Base-by-base conservation (phyloP, 192 early-diverging fungal species). In the Coemansia sp. region DNA sequence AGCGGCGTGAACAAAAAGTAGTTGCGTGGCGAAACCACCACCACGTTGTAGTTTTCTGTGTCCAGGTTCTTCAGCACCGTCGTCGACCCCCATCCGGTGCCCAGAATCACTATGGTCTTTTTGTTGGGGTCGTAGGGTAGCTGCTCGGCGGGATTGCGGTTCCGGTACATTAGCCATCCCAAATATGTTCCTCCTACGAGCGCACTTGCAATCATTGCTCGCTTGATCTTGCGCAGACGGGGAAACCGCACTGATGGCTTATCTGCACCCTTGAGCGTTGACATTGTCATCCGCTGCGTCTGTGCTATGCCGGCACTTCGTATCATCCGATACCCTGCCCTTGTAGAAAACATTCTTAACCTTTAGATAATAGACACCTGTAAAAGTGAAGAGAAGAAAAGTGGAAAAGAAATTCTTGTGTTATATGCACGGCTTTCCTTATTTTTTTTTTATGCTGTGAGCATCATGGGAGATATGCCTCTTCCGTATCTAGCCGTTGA, bases 1-100 rank as follows among this genome's bases (percentile, higher is more conserved):
- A 94, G 65, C 13, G 93, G 93, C 31, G 93, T 95, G 70, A 92
- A 91, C 20, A 90, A 69, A 68, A 93, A 93, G 67, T 91, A 87
- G 62, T 91, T 91, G 72, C 90, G 82, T 12, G 90, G 92, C 13
- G 87, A 91, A 0, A 94, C 78, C 9, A 91, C 87, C 0, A 86
- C 81, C 8, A 90, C 82, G 50, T 93, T 86, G 55, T 86, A 91
- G 21, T 70, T 58, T 15, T 72, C 51, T 38, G 82, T 86, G 68
- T 90, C 78, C 36, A 94, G 55, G 54, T 83, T 83, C 57, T 82
- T 80, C 23, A 92, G 59, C n/a, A 93, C 53, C 43, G 88, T 87
- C 51, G 87, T 91, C 5, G 89, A 86, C 61, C 81, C 65, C 69
- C 75, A 80, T 20, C 79, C 80, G 1, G 70, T 69, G 35, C 83